phyloP scores from a whole-genome alignment of 768 basidiomycete genomes.

The Pluteus cervinus region DNA sequence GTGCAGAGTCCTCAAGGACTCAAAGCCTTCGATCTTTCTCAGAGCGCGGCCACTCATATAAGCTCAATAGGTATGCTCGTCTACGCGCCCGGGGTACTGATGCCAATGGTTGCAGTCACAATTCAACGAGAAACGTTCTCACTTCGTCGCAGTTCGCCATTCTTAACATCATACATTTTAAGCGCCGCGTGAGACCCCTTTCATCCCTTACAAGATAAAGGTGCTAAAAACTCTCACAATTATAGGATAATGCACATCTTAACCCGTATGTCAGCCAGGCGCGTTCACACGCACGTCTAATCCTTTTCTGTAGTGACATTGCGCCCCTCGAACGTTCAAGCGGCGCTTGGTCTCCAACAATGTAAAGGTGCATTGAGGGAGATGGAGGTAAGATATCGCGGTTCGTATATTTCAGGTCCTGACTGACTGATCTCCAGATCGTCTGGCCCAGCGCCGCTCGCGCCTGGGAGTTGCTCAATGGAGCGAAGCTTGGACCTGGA shows the following conservation, averaged over 20 bases:
- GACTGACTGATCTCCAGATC: constrained; percentile 29
- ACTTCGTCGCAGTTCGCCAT: constrained; percentile 54
- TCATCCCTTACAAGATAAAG: too few relatives aligned
- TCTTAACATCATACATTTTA: constrained; percentile 64
- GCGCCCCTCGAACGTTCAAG: constrained; percentile 66
- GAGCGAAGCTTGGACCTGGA: constrained; percentile 52
- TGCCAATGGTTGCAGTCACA: constrained; percentile 37
- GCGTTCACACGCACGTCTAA: constrained; percentile 7
- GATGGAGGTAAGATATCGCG: constrained; percentile 51
- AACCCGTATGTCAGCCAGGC: constrained; percentile 42
- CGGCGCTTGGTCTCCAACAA: constrained; percentile 58
- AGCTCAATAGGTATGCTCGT: constrained; percentile 49
- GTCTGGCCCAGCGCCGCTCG: constrained; percentile 70
- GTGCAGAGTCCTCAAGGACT: constrained; percentile 44
- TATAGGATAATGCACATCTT: constrained; percentile 75
- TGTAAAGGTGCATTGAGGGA: constrained; percentile 57
- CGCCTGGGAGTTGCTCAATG: constrained; percentile 61
- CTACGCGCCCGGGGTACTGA: constrained; percentile 1
- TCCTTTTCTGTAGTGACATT: constrained; percentile 47
- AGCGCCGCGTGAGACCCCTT: constrained; percentile 55
- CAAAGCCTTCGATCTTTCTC: constrained; percentile 71
- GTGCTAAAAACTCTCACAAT: constrained; percentile 11
- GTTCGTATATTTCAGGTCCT: constrained; percentile 1
- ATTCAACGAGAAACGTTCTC: constrained; percentile 56
- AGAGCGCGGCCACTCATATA: constrained; percentile 67